These are phyloP conservation scores for Cladorrhinum samala DNA, from an alignment of 495 filamentous ascomycete species.

Conservation along the genomic window DNA sequence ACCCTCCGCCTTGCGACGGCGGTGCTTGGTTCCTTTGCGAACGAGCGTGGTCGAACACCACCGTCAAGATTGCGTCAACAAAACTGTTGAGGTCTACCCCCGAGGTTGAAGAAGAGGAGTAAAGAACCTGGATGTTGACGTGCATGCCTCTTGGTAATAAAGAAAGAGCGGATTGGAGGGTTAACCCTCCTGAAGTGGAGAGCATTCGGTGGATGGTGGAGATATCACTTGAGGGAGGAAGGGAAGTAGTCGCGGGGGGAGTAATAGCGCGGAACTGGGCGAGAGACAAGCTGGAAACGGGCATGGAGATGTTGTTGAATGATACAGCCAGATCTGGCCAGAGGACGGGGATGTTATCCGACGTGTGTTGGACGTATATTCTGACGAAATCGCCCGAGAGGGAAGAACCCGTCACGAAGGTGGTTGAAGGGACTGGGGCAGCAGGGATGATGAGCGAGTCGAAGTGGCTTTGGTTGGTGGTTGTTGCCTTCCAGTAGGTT, in stretches of 20 bases:
- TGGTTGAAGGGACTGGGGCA: constrained; percentile 49
- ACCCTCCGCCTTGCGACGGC: too few species aligned
- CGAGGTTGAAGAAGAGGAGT: constrained; percentile 62
- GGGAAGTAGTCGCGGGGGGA: constrained; percentile 30
- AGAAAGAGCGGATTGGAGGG: constrained; percentile 65
- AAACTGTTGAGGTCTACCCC: constrained; percentile 84
- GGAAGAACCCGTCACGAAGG: constrained; percentile 91
- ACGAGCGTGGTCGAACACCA: constrained; percentile 89
- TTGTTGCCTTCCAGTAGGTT: constrained; percentile 96
- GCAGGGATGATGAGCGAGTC: constrained; percentile 38
- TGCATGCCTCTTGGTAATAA: constrained; percentile 71
- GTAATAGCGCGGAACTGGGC: constrained; percentile 67
- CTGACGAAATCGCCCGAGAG: constrained; percentile 88
- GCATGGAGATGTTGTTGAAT: constrained; percentile 72
- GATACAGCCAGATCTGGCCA: constrained; percentile 76
- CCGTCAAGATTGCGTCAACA: constrained; percentile 72
- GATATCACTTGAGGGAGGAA: constrained; percentile 47
- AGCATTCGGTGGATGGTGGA: constrained; percentile 61
- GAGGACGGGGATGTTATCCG: constrained; percentile 77
- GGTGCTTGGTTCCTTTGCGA: constrained; percentile 59
- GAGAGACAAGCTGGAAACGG: constrained; percentile 67
- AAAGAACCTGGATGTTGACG: constrained; percentile 80
- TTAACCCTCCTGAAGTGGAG: constrained; percentile 60
- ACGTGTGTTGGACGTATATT: constrained; percentile 84
- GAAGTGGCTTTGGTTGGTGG: constrained; percentile 52